Conservation (phyloP, 176 grass and related monocot genomes). For the Lolium multiflorum region DNA sequence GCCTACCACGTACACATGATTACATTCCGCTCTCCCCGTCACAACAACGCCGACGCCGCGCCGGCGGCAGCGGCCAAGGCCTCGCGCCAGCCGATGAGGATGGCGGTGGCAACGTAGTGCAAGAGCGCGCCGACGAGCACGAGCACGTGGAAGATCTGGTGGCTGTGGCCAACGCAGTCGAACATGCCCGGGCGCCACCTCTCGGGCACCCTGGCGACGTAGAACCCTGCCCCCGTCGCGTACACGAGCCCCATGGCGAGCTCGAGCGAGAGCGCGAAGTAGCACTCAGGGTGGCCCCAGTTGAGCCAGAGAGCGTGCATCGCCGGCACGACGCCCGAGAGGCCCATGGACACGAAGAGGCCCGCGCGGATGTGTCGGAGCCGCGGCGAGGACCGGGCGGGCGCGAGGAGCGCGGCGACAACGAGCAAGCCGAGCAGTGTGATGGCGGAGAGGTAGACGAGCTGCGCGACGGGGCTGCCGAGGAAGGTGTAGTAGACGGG, state of each 20-base stretch:
- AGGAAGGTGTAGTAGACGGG: conserved; percentile 92
- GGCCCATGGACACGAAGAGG: conserved; percentile 75
- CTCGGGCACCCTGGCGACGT: conserved; percentile 83
- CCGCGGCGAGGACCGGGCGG: conserved; percentile 61
- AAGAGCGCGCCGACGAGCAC: conserved; percentile 79
- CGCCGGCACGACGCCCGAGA: conserved; percentile 74
- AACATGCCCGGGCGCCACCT: conserved; percentile 78
- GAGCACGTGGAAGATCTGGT: conserved; percentile 95
- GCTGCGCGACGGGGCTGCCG: conserved; percentile 43
- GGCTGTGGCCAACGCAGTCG: conserved; percentile 81
- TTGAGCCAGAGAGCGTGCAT: conserved; percentile 71
- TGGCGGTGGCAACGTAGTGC: conserved; percentile 72
- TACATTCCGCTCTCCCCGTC: not conserved
- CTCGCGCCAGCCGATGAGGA: conserved; percentile 80
- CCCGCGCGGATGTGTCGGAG: conserved; percentile 69
- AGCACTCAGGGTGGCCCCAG: conserved; percentile 60
- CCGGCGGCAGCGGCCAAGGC: conserved; percentile 32
- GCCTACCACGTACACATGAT: conserved; percentile 27
- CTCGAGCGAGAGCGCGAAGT: conserved; percentile 74
- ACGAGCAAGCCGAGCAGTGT: conserved; percentile 67
- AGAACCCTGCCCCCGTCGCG: conserved; percentile 63
- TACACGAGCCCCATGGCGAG: conserved; percentile 75
- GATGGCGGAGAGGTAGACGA: conserved; percentile 75
- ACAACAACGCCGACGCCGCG: conserved; percentile 27
- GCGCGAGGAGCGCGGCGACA: conserved; percentile 69